phyloP scores from a whole-genome alignment of 2,329 filamentous ascomycete genomes.

The Colletotrichum spaethianum region DNA sequence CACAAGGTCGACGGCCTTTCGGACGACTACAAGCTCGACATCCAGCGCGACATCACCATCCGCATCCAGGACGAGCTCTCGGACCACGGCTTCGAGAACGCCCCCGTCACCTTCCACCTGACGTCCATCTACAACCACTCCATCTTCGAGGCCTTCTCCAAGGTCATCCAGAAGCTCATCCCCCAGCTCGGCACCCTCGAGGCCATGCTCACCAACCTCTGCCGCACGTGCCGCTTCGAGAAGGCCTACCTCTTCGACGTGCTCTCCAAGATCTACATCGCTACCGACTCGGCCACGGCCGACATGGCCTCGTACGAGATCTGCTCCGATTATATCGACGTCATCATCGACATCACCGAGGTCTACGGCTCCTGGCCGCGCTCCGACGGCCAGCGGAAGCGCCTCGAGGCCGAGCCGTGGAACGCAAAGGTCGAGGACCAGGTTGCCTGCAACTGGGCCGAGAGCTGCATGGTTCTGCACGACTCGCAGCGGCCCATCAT shows the following conservation, averaged over 20 bases:
- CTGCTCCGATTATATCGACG: constrained; percentile 98
- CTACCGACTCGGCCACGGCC: constrained; percentile 91
- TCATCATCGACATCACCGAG: constrained; percentile 96
- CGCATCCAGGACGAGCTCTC: constrained; percentile 96
- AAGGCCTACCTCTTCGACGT: constrained; percentile 99
- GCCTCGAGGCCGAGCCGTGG: constrained; percentile 73
- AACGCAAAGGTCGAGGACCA: constrained; percentile 75
- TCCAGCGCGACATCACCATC: constrained; percentile 96
- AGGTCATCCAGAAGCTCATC: constrained; percentile 98
- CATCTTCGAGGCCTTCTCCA: constrained; percentile 98
- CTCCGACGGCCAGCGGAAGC: constrained; percentile 66
- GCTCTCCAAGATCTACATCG: constrained; percentile 98
- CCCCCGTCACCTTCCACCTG: constrained; percentile 93
- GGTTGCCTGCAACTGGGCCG: constrained; percentile 75
- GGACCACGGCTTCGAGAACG: constrained; percentile 93
- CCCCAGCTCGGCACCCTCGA: constrained; percentile 94
- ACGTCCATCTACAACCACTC: constrained; percentile 99
- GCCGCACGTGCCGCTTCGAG: constrained; percentile 93
- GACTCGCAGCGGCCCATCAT: constrained; percentile 76
- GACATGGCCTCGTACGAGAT: constrained; percentile 98
- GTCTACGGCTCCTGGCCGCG: constrained; percentile 86
- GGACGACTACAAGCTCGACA: constrained; percentile 96
- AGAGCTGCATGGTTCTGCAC: constrained; percentile 78
- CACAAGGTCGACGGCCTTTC: constrained; percentile 99
- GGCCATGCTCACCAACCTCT: constrained; percentile 92